phyloP scores from a whole-genome alignment of 2,329 filamentous ascomycete genomes.

The Stachybotrys chlorohalonatus region DNA sequence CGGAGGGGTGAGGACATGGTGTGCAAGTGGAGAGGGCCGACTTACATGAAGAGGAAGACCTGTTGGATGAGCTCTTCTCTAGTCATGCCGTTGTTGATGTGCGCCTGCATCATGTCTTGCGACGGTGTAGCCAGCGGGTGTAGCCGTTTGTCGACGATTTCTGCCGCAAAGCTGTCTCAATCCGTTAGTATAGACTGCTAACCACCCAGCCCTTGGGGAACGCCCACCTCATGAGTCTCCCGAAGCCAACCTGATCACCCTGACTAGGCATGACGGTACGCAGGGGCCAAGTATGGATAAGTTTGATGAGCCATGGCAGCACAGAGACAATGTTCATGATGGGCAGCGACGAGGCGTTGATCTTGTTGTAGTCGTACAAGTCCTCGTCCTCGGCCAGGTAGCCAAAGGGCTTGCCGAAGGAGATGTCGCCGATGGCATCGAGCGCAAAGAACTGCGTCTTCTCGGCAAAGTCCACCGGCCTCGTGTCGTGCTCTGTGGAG shows the following conservation, averaged over 20 bases:
- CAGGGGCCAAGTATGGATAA: conserved; percentile 31
- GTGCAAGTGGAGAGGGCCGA: background rate
- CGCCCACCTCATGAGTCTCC: conserved; percentile 22
- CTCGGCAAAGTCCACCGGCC: conserved; percentile 41
- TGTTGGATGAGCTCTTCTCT: conserved; percentile 27
- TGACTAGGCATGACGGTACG: conserved; percentile 30
- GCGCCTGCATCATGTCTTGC: conserved; percentile 29
- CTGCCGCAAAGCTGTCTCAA: conserved; percentile 15
- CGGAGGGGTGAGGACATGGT: conserved; percentile 5
- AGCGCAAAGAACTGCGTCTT: conserved; percentile 44
- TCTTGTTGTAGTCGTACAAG: conserved; percentile 36
- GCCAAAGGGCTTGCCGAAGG: conserved; percentile 40
- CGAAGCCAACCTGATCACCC: conserved; percentile 28
- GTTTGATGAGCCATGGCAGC: conserved; percentile 24
- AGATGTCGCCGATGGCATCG: conserved; percentile 43
- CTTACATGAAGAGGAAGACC: conserved; percentile 28
- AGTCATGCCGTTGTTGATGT: conserved; percentile 26
- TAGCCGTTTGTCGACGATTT: conserved; percentile 12
- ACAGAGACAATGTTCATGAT: conserved; percentile 30
- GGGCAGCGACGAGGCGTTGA: conserved; percentile 30
- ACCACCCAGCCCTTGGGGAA: conserved; percentile 1
- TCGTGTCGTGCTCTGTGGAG: conserved; percentile 19
- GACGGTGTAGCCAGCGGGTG: conserved; percentile 8
- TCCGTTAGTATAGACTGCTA: conserved; percentile 14
- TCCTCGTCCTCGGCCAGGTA: conserved; percentile 36